Evolutionary conservation across 768 basidiomycete genomes (phyloP), one percentile per base, ranked within the genome.

Genomic region (Leccinellum luteum): DNA sequence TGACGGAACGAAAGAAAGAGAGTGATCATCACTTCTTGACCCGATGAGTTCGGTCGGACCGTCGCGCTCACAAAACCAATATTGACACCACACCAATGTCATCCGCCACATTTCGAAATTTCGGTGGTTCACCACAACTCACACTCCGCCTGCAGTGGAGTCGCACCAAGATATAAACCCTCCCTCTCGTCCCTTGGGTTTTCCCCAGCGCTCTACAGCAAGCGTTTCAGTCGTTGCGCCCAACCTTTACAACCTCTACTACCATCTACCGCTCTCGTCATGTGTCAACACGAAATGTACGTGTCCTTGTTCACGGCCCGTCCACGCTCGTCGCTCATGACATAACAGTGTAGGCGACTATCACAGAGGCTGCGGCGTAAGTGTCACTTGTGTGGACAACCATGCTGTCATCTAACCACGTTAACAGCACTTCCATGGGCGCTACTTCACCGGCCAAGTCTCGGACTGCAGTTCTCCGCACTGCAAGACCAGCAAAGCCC

Each of bases 231-330:
- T 44, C 41, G 12, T 25, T 13, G 14, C 25, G 31, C 21, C 25
- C 10, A 44, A 14, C 52, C 8, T 27, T 52, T 34, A 31, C 30
- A 38, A 27, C 38, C 38, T 17, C 21, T 8, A 47, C 44, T n/a
- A n/a, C n/a, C n/a, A 8, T 23, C 47, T 14, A 48, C 25, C 47
- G 8, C 52, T 45, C 21, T 47, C 35, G 30, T 28, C 53, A 74
- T 74, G 73, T 74, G 73, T 55, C 70, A 68, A 51, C 75, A 74
- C 65, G 73, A 75, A 69, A 55, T 75, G 73, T 74, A 56, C 57
- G 74, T 50, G 0, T 28, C 6, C 38, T n/a, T 14, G 3, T 21
- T 28, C 32, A 10, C 21, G 9, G 2, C 14, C 25, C 25, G 30
- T 15, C 48, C 27, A n/a, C 3, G 19, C 30, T 8, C 51, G 3